phyloP scores from a whole-genome alignment of 2,329 filamentous ascomycete species.

The Lecanicillium sp. region DNA sequence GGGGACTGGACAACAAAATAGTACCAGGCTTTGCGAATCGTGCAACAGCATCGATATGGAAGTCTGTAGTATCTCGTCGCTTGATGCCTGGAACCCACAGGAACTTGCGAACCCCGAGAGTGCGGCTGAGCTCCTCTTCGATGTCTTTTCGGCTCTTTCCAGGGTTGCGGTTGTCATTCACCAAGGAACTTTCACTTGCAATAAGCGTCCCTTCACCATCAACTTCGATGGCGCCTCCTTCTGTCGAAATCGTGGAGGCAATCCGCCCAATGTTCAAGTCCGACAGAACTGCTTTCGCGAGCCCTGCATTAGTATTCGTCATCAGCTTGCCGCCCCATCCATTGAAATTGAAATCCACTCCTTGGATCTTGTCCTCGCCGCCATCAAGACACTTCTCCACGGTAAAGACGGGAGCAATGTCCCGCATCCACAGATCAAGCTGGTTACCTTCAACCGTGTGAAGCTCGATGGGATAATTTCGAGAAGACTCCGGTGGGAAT shows the following conservation, averaged over 20 bases:
- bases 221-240: constrained; percentile 10
- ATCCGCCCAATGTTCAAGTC: neutral
- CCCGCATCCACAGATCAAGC: constrained; percentile 8
- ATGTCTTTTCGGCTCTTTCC: constrained; percentile 1
- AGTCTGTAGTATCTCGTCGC: constrained; percentile 7
- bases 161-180: constrained; percentile 10
- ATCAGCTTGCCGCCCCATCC: constrained; percentile 1
- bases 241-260: neutral
- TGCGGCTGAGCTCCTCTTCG: constrained; percentile 7
- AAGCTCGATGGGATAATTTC: neutral
- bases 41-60: constrained; percentile 7
- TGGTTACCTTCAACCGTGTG: neutral
- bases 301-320: neutral
- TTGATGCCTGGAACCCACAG: constrained; percentile 8
- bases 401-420: constrained; percentile 7
- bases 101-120: constrained; percentile 6
- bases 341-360: constrained; percentile 9
- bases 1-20: constrained; percentile 1
- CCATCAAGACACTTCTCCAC: neutral
- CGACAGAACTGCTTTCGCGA: neutral
- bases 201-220: constrained; percentile 9
- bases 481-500: neutral
- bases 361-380: neutral
- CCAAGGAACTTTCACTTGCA: constrained; percentile 6
- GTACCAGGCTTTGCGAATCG: constrained; percentile 6